These are phyloP conservation scores for Scheffersomyces titani DNA, from an alignment of 1,139 yeast genomes.

Conservation along the genomic window DNA sequence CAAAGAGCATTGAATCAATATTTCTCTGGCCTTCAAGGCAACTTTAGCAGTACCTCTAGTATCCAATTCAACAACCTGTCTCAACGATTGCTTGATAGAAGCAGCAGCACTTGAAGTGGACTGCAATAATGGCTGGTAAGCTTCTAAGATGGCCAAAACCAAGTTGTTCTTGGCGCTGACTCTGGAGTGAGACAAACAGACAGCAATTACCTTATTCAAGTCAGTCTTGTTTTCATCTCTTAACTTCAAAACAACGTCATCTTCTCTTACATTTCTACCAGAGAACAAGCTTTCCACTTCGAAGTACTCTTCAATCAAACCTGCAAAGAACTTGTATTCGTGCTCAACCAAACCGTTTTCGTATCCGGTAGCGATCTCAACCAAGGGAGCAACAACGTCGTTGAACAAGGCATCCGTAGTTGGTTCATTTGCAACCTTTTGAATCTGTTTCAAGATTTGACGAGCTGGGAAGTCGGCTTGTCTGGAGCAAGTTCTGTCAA, in stretches of 20 bases:
- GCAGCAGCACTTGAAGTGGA: constrained; percentile 67
- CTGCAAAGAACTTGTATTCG: constrained; percentile 74
- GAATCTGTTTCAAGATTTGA: constrained; percentile 64
- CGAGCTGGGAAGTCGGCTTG: constrained; percentile 91
- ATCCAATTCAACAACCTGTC: constrained; percentile 81
- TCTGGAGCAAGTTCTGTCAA: constrained; percentile 69
- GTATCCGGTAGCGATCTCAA: constrained; percentile 69
- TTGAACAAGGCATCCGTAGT: constrained; percentile 51
- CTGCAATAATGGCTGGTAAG: constrained; percentile 77
- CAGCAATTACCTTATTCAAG: constrained; percentile 67
- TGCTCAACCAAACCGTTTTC: constrained; percentile 78
- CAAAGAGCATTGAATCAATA: constrained; percentile 91
- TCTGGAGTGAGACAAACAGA: constrained; percentile 86
- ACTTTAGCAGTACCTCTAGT: constrained; percentile 91
- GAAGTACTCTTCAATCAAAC: constrained; percentile 69
- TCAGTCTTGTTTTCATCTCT: constrained; percentile 87
- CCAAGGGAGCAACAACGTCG: constrained; percentile 70
- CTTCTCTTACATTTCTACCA: constrained; percentile 75
- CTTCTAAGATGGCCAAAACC: constrained; percentile 78
- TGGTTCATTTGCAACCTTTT: constrained; percentile 54
- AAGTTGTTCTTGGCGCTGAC: constrained; percentile 92
- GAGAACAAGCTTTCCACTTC: constrained; percentile 76
- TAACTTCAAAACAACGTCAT: constrained; percentile 78
- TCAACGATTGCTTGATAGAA: constrained; percentile 69
- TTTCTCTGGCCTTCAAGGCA: constrained; percentile 94